Evolutionary conservation across 306 rosid species (phyloP).

Genomic region (Dicorynia guianensis): DNA sequence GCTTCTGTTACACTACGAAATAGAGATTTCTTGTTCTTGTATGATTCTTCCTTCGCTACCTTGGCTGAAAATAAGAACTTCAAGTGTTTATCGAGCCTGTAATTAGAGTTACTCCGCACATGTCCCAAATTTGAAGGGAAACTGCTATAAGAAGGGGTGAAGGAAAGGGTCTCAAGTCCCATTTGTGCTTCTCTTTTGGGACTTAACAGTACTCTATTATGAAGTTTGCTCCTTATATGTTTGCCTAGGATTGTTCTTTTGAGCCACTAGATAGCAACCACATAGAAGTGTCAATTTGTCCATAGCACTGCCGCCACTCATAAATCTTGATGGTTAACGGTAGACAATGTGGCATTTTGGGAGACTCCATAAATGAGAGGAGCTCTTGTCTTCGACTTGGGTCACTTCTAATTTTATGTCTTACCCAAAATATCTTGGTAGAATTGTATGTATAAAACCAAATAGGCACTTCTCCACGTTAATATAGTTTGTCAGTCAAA

Average conservation of each 20-base stretch:
- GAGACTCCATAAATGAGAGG: conserved; percentile 52
- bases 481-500: no score
- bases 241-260: conserved; percentile 9
- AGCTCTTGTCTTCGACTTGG: conserved; percentile 30
- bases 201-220: neutral
- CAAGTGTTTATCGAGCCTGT: conserved; percentile 43
- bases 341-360: conserved; percentile 62
- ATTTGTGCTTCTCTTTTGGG: conserved; percentile 41
- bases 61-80: conserved; percentile 68
- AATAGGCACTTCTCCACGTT: no score
- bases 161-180: conserved; percentile 71
- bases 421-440: conserved; percentile 12
- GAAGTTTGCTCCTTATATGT: conserved; percentile 6
- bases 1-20: conserved; percentile 86
- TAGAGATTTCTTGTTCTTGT: conserved; percentile 64
- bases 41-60: conserved; percentile 51
- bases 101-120: conserved; percentile 34
- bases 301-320: conserved; percentile 33
- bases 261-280: conserved; percentile 48
- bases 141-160: conserved; percentile 51
- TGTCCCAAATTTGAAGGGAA: conserved; percentile 53
- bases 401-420: neutral
- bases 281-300: conserved; percentile 34
- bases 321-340: conserved; percentile 52
- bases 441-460: no score